Evolutionary conservation across 2,329 filamentous ascomycete species (phyloP).

Genomic region (Verticillium nonalfalfae): DNA sequence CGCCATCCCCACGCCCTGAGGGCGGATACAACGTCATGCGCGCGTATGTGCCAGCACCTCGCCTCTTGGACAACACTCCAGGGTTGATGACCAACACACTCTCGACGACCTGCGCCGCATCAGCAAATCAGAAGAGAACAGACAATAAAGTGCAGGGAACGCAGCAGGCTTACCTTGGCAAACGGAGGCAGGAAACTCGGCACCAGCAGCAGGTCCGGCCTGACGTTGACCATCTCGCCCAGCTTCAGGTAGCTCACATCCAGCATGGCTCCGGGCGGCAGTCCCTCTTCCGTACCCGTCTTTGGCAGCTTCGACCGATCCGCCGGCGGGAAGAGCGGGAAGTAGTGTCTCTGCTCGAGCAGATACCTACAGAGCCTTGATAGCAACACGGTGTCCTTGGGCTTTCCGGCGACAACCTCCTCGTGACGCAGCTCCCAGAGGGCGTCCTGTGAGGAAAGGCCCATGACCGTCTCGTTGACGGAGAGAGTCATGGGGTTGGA

Average conservation of each 20-base stretch:
- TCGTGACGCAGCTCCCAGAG: constrained; percentile 76
- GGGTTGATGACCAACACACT: constrained; percentile 89
- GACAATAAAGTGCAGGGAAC: neutral
- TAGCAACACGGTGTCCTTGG: constrained; percentile 54
- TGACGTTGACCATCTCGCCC: constrained; percentile 81
- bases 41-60: constrained; percentile 79
- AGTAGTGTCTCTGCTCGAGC: constrained; percentile 86
- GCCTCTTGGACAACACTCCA: constrained; percentile 77
- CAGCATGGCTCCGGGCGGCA: constrained; percentile 68
- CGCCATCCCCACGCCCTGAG: constrained; percentile 50
- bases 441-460: constrained; percentile 76
- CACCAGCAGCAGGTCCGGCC: constrained; percentile 77
- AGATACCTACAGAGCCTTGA: constrained; percentile 70
- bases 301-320: constrained; percentile 62
- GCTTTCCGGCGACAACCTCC: constrained; percentile 57
- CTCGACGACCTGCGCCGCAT: constrained; percentile 68
- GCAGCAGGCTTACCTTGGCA: constrained; percentile 60
- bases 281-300: constrained; percentile 51
- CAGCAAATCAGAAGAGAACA: neutral
- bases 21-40: constrained; percentile 70
- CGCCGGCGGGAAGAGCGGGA: constrained; percentile 79
- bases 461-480: constrained; percentile 80
- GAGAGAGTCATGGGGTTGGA: constrained; percentile 88
- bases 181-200: constrained; percentile 82
- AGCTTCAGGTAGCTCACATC: constrained; percentile 82